These are phyloP conservation scores for Coniochaeta hoffmannii DNA, from an alignment of 2,329 filamentous ascomycete genomes.

Conservation along the genomic window DNA sequence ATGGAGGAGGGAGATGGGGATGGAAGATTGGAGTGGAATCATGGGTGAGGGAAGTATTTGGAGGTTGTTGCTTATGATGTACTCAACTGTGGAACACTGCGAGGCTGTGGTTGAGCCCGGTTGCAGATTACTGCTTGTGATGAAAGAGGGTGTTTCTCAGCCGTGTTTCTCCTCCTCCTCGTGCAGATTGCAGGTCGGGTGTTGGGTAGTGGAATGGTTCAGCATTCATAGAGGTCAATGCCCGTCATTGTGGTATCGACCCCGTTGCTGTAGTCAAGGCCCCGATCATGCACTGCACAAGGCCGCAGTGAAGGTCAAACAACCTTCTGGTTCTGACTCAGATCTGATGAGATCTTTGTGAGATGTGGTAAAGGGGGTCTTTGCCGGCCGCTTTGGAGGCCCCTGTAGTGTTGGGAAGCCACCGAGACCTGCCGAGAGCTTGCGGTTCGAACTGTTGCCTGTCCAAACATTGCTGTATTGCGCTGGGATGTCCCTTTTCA, in stretches of 20 bases:
- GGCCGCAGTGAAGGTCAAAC: conserved; percentile 49
- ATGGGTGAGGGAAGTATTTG: too few relatives aligned
- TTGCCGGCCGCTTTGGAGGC: conserved; percentile 51
- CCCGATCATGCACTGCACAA: conserved; percentile 49
- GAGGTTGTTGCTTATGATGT: too few relatives aligned
- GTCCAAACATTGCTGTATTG: conserved; percentile 44
- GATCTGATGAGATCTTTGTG: conserved; percentile 45
- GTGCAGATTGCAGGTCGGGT: too few relatives aligned
- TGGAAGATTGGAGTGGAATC: too few relatives aligned
- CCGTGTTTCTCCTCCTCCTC: too few relatives aligned
- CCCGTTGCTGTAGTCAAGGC: conserved; percentile 62
- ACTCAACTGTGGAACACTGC: too few relatives aligned
- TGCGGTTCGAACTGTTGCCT: conserved; percentile 55
- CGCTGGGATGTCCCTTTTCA: conserved; percentile 33
- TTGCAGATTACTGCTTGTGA: too few relatives aligned
- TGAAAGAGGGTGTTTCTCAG: too few relatives aligned
- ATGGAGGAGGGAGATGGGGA: too few relatives aligned
- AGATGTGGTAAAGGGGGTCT: conserved; percentile 47
- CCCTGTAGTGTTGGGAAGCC: conserved; percentile 42
- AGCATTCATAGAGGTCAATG: conserved; percentile 56
- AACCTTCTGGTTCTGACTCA: conserved; percentile 46
- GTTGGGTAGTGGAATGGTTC: conserved; percentile 58
- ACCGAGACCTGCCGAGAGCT: conserved; percentile 48
- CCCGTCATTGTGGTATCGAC: conserved; percentile 44
- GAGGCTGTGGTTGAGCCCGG: too few relatives aligned